Base-by-base conservation (phyloP, 2,329 filamentous ascomycete species). In the Monilinia laxa region DNA sequence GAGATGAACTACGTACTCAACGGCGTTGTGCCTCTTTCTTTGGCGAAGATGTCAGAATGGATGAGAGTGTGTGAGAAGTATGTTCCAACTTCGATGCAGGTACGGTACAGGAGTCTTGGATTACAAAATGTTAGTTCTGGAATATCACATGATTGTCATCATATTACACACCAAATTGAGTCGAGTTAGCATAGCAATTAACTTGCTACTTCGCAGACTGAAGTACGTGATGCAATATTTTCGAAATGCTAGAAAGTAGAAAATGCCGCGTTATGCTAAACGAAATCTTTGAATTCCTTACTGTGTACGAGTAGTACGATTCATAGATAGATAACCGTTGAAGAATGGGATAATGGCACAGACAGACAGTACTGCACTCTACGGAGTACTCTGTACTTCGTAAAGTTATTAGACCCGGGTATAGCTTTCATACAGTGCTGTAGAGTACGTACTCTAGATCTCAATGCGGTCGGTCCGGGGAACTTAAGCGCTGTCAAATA, bases 401-500 rank as follows among this genome's bases (percentile, higher is more conserved):
- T 31, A 35, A 5, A 9, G 31, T 35, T 35, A 35, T 7, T 3
- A 55, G 1, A 38, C 20, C 31, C 45, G 11, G 57, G 16, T 25
- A 59, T 59, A 42, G 57, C 3, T 59, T 14, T 5, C 28, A 51
- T 51, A 5, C 31, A 35, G 31, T 31, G 6, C 28, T 31, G 28
- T 35, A 35, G 31, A 35, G 31, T 35, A 35, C 31, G 31, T 35
- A 35, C 31, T 35, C 4, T 35, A 38, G 42, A 60, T 35, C 28
- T 23, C 23, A 51, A 35, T 49, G 28, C 35, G 7, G n/a, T 51
- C 25, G 25, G 25, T 35, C 28, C 3, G 2, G 14, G n/a, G 28
- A 60, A 35, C 20, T n/a, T 18, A 23, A 35, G 16, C 52, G 51
- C 42, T 59, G 56, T 59, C 40, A 59, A 59, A 59, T 18, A 23